A percentile compares a stretch with the other conserved stretches of the same genome.
phyloP scores from a whole-genome alignment of 495 filamentous ascomycete species.

The Lindgomyces ingoldianus region DNA sequence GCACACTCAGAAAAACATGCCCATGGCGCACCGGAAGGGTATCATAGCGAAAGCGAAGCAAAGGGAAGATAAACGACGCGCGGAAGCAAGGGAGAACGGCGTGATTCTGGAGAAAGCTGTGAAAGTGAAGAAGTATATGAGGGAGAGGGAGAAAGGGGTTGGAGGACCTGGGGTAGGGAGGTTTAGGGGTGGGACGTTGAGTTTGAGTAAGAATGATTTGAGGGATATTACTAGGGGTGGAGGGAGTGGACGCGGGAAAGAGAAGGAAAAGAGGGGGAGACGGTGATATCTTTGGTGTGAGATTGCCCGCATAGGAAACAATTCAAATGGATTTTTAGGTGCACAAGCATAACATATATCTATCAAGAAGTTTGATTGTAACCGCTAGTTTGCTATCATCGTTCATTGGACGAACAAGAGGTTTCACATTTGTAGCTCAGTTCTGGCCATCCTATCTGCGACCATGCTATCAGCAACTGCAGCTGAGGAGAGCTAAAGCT shows the following conservation, averaged over 20 bases:
- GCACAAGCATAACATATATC: too few relatives aligned
- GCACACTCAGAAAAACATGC: constrained; percentile 77
- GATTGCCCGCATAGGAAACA: too few relatives aligned
- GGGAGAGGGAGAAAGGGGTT: constrained; percentile 63
- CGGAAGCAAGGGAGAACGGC: constrained; percentile 84
- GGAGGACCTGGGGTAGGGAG: constrained; percentile 75
- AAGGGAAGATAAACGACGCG: constrained; percentile 69
- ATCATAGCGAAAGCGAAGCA: constrained; percentile 65
- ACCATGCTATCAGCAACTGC: too few relatives aligned
- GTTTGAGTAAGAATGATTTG: constrained; percentile 75
- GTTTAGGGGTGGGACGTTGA: constrained; percentile 76
- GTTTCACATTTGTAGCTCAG: too few relatives aligned
- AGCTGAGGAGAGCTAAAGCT: too few relatives aligned
- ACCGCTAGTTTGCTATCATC: too few relatives aligned
- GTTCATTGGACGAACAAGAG: too few relatives aligned
- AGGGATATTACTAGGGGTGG: constrained; percentile 59
- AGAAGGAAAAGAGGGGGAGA: constrained; percentile 30
- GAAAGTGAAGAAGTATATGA: constrained; percentile 48
- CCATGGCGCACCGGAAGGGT: constrained; percentile 74
- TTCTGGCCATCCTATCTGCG: too few relatives aligned
- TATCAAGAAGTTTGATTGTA: too few relatives aligned
- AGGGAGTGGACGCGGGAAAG: constrained; percentile 39
- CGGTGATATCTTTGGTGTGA: too few relatives aligned
- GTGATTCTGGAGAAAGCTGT: constrained; percentile 74
- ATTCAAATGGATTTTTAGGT: too few relatives aligned